A percentile compares a stretch with the other conserved stretches of the same genome.
Evolutionary conservation across 75 land plant genomes (phyloP).

Genomic region (Pinus albicaulis): DNA sequence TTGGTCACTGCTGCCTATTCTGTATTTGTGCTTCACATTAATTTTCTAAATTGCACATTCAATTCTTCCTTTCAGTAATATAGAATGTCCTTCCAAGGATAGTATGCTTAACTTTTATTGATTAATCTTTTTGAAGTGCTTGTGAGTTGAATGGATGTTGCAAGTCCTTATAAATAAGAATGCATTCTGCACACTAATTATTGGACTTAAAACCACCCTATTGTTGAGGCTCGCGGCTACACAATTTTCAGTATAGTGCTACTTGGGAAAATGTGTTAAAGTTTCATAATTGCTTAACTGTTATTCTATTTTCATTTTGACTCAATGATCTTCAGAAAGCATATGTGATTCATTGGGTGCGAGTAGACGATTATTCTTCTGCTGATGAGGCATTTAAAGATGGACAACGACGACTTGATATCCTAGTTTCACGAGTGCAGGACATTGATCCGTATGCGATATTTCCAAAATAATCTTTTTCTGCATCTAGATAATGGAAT

Average conservation of each 20-base stretch:
- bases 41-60: background rate
- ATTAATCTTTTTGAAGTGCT: background rate
- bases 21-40: background rate
- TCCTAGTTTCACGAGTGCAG: constrained; percentile 61
- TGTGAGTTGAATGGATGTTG: too few species aligned
- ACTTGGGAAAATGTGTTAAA: too few species aligned
- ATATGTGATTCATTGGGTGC: constrained; percentile 90
- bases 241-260: background rate
- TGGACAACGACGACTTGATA: constrained; percentile 59
- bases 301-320: background rate
- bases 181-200: background rate
- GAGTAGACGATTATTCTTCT: constrained; percentile 46
- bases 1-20: background rate
- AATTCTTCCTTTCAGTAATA: background rate
- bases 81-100: background rate
- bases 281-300: background rate
- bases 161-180: background rate
- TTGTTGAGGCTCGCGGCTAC: background rate
- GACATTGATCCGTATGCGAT: constrained; percentile 53
- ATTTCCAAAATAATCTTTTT: constrained; percentile 4
- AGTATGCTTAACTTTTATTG: background rate
- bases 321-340: constrained; percentile 50
- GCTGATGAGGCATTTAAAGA: constrained; percentile 66
- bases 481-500: background rate
- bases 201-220: background rate